Percentiles rank a stretch among this genome's conserved stretches.
phyloP scores from a whole-genome alignment of 345 rosid species.

The Salix brachista region DNA sequence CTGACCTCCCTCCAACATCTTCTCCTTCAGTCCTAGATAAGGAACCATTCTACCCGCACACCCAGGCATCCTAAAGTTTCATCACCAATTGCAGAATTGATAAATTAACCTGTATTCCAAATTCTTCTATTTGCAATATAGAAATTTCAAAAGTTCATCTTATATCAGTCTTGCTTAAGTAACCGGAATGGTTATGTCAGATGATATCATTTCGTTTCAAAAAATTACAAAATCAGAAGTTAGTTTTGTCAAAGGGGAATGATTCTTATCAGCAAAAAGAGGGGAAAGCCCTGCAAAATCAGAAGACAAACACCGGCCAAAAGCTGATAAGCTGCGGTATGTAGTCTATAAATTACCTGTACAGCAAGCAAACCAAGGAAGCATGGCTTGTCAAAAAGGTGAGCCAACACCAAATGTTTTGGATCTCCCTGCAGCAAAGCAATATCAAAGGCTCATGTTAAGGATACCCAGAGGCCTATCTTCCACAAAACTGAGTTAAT shows the following conservation, averaged over 20 bases:
- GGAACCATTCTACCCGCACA: too few species aligned
- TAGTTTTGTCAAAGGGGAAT: not conserved
- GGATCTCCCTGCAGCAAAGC: conserved; percentile 58
- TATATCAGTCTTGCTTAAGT: not conserved
- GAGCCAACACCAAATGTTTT: conserved; percentile 80
- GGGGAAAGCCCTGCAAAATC: not conserved
- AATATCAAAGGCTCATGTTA: conserved; percentile 11
- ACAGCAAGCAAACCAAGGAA: conserved; percentile 90
- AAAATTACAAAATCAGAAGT: not conserved
- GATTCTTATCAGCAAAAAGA: not conserved
- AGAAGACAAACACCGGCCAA: not conserved
- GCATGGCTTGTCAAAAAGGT: conserved; percentile 96
- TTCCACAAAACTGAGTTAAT: not conserved
- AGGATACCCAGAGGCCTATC: not conserved
- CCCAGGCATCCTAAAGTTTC: too few species aligned
- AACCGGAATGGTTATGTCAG: not conserved
- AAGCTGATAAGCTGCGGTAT: not conserved
- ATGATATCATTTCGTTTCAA: not conserved
- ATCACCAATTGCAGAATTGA: not conserved
- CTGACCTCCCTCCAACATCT: too few species aligned
- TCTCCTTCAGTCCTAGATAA: too few species aligned
- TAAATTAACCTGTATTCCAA: not conserved
- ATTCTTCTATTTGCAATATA: not conserved
- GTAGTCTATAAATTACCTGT: conserved; percentile 35
- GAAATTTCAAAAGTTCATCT: not conserved